phyloP scores from a whole-genome alignment of 805 yeast species.

The Barnettozyma siamensis region DNA sequence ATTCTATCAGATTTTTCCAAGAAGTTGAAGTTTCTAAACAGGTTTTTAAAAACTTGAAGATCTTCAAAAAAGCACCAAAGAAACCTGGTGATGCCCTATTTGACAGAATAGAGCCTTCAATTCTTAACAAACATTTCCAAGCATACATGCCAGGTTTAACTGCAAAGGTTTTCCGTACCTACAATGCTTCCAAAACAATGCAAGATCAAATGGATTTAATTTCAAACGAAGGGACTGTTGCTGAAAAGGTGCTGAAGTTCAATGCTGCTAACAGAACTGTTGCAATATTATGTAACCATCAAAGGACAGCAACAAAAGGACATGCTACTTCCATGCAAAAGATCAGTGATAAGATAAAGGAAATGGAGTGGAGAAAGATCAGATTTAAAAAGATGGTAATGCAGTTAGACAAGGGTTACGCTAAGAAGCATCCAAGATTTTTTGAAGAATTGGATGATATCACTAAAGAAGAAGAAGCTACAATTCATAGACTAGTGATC shows the following conservation, averaged over 20 bases:
- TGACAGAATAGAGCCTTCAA: conserved; percentile 80
- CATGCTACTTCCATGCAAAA: conserved; percentile 79
- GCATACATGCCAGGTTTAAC: conserved; percentile 89
- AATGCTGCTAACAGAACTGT: conserved; percentile 96
- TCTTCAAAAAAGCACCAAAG: conserved; percentile 86
- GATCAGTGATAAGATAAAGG: conserved; percentile 70
- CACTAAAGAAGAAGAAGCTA: conserved; percentile 54
- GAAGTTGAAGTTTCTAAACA: conserved; percentile 90
- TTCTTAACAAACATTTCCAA: conserved; percentile 81
- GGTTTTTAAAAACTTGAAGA: conserved; percentile 80
- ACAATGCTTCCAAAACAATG: conserved; percentile 94
- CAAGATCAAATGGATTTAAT: conserved; percentile 87
- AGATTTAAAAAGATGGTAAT: conserved; percentile 67
- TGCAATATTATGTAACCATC: conserved; percentile 95
- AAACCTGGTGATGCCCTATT: conserved; percentile 88
- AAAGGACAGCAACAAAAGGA: conserved; percentile 80
- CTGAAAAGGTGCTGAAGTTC: conserved; percentile 80
- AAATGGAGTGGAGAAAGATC: conserved; percentile 78
- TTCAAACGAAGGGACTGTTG: conserved; percentile 79
- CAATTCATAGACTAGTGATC: conserved; percentile 52
- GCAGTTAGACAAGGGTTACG: conserved; percentile 49
- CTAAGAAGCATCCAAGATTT: conserved; percentile 47
- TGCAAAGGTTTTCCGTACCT: conserved; percentile 96
- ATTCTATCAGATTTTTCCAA: conserved; percentile 85
- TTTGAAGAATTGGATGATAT: conserved; percentile 67